Evolutionary conservation across 2,329 filamentous ascomycete species (phyloP), one percentile per base, ranked within the genome.

Genomic region (Pezicula neosporulosa): DNA sequence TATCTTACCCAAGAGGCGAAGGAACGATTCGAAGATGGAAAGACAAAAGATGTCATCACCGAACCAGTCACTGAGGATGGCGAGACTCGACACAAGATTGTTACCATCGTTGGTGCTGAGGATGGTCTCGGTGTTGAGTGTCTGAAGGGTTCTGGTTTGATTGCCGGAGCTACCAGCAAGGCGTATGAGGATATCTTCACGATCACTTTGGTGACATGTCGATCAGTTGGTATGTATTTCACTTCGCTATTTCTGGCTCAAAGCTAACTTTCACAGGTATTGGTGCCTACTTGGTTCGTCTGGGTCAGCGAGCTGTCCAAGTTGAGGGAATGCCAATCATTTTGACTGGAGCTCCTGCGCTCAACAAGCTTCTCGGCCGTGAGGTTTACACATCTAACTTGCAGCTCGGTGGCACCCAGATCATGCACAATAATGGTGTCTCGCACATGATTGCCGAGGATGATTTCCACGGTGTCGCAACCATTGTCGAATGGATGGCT

Each of bases 401-500:
- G 67, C 94, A 99, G 78, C 90, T 99, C 59, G 94, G 94, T 85
- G 94, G 94, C 63, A 99, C 94, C n/a, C 94, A 99, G 75, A 99
- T 99, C 81, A 99, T 99, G 94, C 97, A 99, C 84, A 92, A 90
- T 77, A 99, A 99, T 70, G 94, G 94, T 83, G 94, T 99, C 39
- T 97, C 94, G 19, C 94, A 99, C 78, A 93, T 97, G 89, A 97
- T 93, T 61, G 94, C 94, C 65, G 89, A 87, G 62, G 93, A 99
- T 66, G 94, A 99, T 76, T 97, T 99, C 64, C 92, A 93, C 66
- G 94, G 94, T 82, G 89, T 99, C 19, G 91, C 89, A 65, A 95
- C 95, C 81, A 97, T 99, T 68, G 90, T 97, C 46, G 88, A 96
- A 70, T 99, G 94, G 94, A 84, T 99, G 80, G 94, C 93, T 2